These are phyloP conservation scores for Fusarium scirpi DNA, from an alignment of 2,329 filamentous ascomycete genomes.

Conservation along the genomic window DNA sequence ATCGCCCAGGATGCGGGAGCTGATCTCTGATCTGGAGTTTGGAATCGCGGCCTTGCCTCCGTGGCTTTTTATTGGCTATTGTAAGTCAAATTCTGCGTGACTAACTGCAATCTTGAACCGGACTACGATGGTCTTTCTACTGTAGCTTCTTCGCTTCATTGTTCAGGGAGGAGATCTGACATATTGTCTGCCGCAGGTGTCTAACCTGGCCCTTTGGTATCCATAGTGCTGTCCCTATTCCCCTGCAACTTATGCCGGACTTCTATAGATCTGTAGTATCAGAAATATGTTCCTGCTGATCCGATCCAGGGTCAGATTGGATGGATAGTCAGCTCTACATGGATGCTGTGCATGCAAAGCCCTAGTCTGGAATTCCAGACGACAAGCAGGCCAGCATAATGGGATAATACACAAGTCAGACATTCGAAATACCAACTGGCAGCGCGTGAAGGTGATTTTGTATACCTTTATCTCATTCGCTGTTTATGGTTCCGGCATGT, in stretches of 20 bases:
- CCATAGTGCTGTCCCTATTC: not conserved
- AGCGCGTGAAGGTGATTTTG: not conserved
- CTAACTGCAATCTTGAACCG: not conserved
- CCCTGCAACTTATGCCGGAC: not conserved
- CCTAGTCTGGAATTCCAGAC: not conserved
- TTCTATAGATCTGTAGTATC: not conserved
- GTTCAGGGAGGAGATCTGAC: not conserved
- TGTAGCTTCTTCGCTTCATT: not conserved
- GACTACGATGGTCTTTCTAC: not conserved
- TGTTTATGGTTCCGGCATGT: not conserved
- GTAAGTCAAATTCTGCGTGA: not conserved
- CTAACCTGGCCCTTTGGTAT: not conserved
- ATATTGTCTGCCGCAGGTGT: not conserved
- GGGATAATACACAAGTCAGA: not conserved
- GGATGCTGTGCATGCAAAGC: not conserved
- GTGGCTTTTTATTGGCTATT: constrained; percentile 9
- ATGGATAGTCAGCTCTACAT: not conserved
- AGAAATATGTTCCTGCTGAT: not conserved
- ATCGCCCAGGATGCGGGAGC: constrained; percentile 6
- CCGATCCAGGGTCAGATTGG: not conserved
- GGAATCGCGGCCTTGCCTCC: not conserved
- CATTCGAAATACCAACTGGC: not conserved
- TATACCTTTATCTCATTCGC: not conserved
- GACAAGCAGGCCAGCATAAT: not conserved
- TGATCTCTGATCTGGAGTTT: not conserved